These are phyloP conservation scores for Fusarium cyanostomum DNA, from an alignment of 2,329 filamentous ascomycete genomes.

Conservation along the genomic window DNA sequence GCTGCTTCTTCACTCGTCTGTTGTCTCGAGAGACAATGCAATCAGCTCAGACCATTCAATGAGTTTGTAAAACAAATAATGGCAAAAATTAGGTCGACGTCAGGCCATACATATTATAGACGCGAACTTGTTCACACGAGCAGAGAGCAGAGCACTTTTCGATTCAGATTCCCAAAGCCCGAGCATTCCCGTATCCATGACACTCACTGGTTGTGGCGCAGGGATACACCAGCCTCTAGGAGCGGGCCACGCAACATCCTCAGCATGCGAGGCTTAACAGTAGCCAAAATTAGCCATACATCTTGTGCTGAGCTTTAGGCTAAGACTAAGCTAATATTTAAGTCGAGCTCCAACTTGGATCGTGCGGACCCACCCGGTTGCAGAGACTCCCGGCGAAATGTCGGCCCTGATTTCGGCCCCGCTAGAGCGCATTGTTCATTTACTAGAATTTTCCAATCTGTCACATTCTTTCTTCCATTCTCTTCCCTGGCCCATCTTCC, in stretches of 20 bases:
- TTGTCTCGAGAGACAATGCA: too few species aligned
- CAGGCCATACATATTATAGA: slow-evolving; percentile 31
- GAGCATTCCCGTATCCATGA: slow-evolving; percentile 34
- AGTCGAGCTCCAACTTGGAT: not conserved
- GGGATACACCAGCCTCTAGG: slow-evolving; percentile 12
- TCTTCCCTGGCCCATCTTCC: slow-evolving; percentile 36
- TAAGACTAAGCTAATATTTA: too few species aligned
- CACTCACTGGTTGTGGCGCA: slow-evolving; percentile 25
- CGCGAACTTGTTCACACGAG: slow-evolving; percentile 23
- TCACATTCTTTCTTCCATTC: slow-evolving; percentile 29
- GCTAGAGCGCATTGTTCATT: slow-evolving; percentile 39
- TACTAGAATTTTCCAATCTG: slow-evolving; percentile 38
- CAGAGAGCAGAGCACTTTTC: not conserved
- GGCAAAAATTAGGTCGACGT: slow-evolving; percentile 12
- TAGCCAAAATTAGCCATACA: too few species aligned
- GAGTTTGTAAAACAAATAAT: not conserved
- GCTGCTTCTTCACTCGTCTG: not conserved
- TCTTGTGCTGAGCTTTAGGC: too few species aligned
- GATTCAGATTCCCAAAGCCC: slow-evolving; percentile 4
- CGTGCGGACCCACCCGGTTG: not conserved
- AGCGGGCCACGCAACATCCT: not conserved
- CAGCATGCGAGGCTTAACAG: too few species aligned
- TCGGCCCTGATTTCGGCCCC: slow-evolving; percentile 32
- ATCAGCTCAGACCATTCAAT: not conserved
- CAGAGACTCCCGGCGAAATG: slow-evolving; percentile 14